phyloP scores from a whole-genome alignment of 1,139 yeast genomes.

The Saccharomycopsis hybrid region DNA sequence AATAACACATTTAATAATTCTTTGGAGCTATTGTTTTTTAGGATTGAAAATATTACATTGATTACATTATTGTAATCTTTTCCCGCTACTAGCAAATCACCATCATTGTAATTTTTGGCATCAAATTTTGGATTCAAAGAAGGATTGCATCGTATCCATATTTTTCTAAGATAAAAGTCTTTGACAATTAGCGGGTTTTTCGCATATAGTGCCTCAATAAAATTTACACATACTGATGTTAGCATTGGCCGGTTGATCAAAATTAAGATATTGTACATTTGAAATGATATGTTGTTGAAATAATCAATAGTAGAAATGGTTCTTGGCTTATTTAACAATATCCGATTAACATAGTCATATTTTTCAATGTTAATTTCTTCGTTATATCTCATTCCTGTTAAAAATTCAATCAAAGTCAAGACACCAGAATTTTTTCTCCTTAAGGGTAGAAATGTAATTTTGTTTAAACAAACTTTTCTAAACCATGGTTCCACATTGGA shows the following conservation, averaged over 20 bases:
- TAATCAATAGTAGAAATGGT: slow-evolving; percentile 42
- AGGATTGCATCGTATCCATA: slow-evolving; percentile 44
- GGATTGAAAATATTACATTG: slow-evolving; percentile 58
- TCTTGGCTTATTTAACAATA: slow-evolving; percentile 58
- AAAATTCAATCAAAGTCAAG: slow-evolving; percentile 63
- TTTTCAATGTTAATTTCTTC: slow-evolving; percentile 63
- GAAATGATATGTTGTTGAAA: slow-evolving; percentile 50
- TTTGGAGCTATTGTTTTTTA: slow-evolving; percentile 40
- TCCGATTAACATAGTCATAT: slow-evolving; percentile 56
- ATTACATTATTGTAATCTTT: slow-evolving; percentile 51
- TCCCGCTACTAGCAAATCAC: slow-evolving; percentile 36
- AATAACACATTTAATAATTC: slow-evolving; percentile 41
- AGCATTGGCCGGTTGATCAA: slow-evolving; percentile 57
- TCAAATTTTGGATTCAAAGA: neutral
- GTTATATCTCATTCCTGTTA: slow-evolving; percentile 68
- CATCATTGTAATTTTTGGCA: slow-evolving; percentile 21
- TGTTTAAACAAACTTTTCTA: slow-evolving; percentile 10
- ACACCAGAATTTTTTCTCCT: slow-evolving; percentile 62
- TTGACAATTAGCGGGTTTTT: slow-evolving; percentile 46
- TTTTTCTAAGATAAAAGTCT: slow-evolving; percentile 50
- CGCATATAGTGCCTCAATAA: slow-evolving; percentile 47
- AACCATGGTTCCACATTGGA: slow-evolving; percentile 22
- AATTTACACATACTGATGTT: slow-evolving; percentile 50
- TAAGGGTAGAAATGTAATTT: slow-evolving; percentile 47
- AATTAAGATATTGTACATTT: slow-evolving; percentile 50